Evolutionary conservation across 345 rosid species (phyloP), one percentile per base, ranked within the genome.

Genomic region (Viola odorata): DNA sequence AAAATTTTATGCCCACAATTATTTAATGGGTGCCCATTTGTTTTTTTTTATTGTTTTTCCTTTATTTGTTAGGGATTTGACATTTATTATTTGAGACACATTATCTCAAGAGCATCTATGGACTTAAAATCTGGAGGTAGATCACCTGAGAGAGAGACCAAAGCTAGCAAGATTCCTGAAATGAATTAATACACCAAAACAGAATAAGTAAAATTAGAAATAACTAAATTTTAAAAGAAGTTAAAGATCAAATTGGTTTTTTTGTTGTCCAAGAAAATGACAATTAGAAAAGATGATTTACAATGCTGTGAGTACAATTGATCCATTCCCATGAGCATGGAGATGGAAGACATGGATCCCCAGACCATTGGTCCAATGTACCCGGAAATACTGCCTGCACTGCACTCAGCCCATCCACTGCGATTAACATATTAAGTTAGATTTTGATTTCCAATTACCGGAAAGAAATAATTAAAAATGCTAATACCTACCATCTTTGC

Each of bases 311-410:
- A 75, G 65, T 73, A 6, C 85, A 81, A 53, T 71, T 73, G 57
- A 78, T 53, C 85, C 82, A 78, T 8, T 81, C 82, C 85, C 85
- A 75, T 54, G 73, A 44, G 59, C 65, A 78, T 8, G 76, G 57
- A 2, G 72, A 56, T n/a, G 85, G 82, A 37, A 81, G 80, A 51
- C 82, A 81, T 12, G 82, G 85, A 57, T 81, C 85, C n/a, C 82
- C 80, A n/a, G 55, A 53, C 82, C 85, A 78, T n/a, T n/a, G n/a
- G 2, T 10, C 8, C 0, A 60, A 60, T 38, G 23, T 52, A 23
- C 10, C 5, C 36, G 73, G 75, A 60, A 15, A 50, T 3, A 3
- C 8, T 50, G n/a, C n/a, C n/a, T 59, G 73, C 32, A 73, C 37
- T 12, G 45, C 57, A 16, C 9, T 65, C 57, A 81, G 60, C 13